Evolutionary conservation across 2,329 filamentous ascomycete species (phyloP).

Genomic region (Neopestalotiopsis clavispora): DNA sequence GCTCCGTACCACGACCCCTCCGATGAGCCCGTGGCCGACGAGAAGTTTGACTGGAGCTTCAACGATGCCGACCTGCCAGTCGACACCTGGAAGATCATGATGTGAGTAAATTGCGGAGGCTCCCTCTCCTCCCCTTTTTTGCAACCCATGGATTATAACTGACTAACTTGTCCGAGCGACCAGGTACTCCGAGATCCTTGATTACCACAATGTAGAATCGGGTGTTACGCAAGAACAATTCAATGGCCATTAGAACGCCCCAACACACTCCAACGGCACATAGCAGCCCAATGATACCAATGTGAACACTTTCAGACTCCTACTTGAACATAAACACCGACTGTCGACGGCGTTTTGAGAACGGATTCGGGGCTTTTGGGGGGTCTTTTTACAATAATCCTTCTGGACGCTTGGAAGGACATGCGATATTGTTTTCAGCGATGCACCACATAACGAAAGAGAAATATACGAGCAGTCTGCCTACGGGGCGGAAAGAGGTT

Average conservation of each 20-base stretch:
- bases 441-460: constrained; percentile 7
- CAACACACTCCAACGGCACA: not conserved
- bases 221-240: constrained; percentile 22
- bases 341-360: constrained; percentile 16
- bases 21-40: constrained; percentile 92
- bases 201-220: constrained; percentile 92
- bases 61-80: constrained; percentile 97
- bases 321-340: constrained; percentile 13
- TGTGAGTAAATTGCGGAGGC: constrained; percentile 63
- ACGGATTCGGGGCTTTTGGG: not conserved
- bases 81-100: constrained; percentile 99
- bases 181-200: constrained; percentile 98
- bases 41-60: constrained; percentile 99
- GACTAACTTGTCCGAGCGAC: constrained; percentile 31
- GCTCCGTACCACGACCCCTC: constrained; percentile 96
- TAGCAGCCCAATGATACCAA: constrained; percentile 13
- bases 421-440: constrained; percentile 15
- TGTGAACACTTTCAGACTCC: not conserved
- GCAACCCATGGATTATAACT: constrained; percentile 4
- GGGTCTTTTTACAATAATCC: not conserved
- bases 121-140: not conserved
- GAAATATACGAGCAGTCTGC: constrained; percentile 6
- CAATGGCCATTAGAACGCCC: constrained; percentile 14
- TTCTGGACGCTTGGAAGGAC: not conserved
- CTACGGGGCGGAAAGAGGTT: not conserved